Conservation (phyloP, 1,139 yeast species). For the Saccharomycopsis hybrid region DNA sequence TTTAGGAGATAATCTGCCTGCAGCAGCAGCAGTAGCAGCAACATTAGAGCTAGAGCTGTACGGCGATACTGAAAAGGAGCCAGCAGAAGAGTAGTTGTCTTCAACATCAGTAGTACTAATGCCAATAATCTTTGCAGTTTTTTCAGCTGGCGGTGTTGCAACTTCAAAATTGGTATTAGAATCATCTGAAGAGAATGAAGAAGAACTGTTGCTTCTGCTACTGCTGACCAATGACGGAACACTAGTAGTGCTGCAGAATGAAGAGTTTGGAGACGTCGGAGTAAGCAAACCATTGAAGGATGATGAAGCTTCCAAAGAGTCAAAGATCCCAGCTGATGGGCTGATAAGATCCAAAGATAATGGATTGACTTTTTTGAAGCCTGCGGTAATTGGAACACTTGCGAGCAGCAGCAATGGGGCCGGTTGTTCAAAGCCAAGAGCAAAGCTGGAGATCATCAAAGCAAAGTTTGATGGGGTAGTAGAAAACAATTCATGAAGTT, state of each 20-base stretch:
- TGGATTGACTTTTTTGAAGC: constrained; percentile 1
- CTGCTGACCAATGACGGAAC: constrained; percentile 1
- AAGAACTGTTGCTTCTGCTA: constrained; percentile 3
- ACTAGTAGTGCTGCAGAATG: constrained; percentile 1
- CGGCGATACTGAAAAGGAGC: neutral
- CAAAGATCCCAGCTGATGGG: neutral
- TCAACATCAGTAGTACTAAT: neutral
- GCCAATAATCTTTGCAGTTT: neutral
- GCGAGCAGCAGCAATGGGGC: too few species aligned
- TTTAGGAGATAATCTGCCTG: constrained; percentile 10
- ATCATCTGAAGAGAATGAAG: constrained; percentile 7
- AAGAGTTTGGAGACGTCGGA: constrained; percentile 3
- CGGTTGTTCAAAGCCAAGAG: neutral
- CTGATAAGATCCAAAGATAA: constrained; percentile 4
- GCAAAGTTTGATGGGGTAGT: neutral
- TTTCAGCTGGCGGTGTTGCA: constrained; percentile 8
- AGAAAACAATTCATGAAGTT: constrained; percentile 3
- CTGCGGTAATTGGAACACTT: too few species aligned
- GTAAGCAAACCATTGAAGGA: constrained; percentile 2
- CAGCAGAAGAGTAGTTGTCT: too few species aligned
- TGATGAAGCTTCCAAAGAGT: neutral
- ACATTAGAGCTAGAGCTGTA: neutral
- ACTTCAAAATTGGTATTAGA: constrained; percentile 4
- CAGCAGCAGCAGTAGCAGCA: too few species aligned
- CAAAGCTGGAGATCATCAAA: neutral